Base-by-base conservation (phyloP, 108 stramenopile species). In the Nannochloropsis gaditana region DNA sequence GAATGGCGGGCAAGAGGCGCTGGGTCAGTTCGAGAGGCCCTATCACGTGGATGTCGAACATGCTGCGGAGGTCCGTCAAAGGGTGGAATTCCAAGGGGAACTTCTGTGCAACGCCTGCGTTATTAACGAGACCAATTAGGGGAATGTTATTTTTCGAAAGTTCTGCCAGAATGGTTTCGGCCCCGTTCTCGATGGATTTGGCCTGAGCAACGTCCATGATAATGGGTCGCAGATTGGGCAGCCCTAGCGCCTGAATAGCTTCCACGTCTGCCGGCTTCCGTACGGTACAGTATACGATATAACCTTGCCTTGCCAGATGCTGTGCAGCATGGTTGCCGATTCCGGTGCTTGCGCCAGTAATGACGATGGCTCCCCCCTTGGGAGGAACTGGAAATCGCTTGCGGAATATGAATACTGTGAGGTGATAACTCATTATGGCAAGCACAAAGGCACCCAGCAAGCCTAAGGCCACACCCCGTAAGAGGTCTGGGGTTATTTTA, bases 261-360 rank as follows among this genome's bases (percentile, higher is more conserved):
- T 15, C 21, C 19, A 21, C 82, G 21, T 82, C 82, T 15, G 82
- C 43, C 2, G 43, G 82, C 21, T 82, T 82, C 15, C 82, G 82
- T 19, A 82, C 82, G 9, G 44, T 45, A 21, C 82, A 82, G 82
- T 45, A 82, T 2, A 82, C 82, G 45, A 45, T 9, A 21, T 82
- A 82, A 45, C 82, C 82, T 82, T 82, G 43, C 43, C 21, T 45
- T 15, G 82, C 82, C 44, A 82, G 82, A 21, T 82, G 4, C 45
- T 82, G 44, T 19, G 82, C 82, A 21, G 82, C 82, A 21, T 82
- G 82, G 43, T 45, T 43, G 6, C 82, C 82, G 0, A 82, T 82
- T 19, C 82, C 82, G 21, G 82, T 82, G 82, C 44, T 45, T 15
- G 82, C 82, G 44, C 82, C 82, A 9, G 82, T 82, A 9, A 82